phyloP scores from a whole-genome alignment of 108 stramenopile genomes.

The Pseudonitzschia multistriata region DNA sequence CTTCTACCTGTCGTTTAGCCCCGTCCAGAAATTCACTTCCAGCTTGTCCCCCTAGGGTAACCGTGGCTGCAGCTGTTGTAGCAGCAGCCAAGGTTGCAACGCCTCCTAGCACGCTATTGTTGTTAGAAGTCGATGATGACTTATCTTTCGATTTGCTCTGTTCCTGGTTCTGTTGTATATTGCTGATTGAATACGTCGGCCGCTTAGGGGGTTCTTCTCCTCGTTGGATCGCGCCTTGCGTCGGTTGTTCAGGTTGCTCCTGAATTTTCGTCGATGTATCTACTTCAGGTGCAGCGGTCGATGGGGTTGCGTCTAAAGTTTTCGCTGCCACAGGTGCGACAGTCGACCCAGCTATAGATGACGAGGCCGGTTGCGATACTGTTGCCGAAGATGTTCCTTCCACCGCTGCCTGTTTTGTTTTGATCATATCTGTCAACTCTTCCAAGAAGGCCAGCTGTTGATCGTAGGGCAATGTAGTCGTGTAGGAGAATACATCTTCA shows the following conservation, averaged over 20 bases:
- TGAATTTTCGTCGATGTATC: background rate
- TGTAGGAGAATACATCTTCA: constrained; percentile 4
- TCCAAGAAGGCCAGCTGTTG: constrained; percentile 17
- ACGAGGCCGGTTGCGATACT: background rate
- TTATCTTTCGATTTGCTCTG: background rate
- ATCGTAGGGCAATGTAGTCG: constrained; percentile 1
- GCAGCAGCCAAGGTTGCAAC: constrained; percentile 11
- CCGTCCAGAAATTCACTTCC: background rate
- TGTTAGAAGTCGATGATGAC: background rate
- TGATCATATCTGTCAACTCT: constrained; percentile 11
- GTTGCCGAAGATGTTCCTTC: background rate
- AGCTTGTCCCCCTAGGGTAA: constrained; percentile 1
- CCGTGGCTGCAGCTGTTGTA: background rate
- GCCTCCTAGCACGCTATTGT: background rate
- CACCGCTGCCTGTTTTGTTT: background rate
- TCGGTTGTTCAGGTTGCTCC: background rate
- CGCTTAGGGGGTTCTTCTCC: background rate
- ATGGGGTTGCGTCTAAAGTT: background rate
- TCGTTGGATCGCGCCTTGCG: background rate
- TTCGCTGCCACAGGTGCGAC: background rate
- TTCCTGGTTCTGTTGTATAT: background rate
- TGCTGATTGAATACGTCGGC: constrained; percentile 3
- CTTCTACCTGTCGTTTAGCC: constrained; percentile 1
- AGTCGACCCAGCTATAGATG: background rate
- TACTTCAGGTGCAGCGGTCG: background rate